A percentile compares a stretch with the other conserved stretches of the same genome.
Conservation (phyloP, 352 stramenopile species). For the Elongisporangium prolatum region DNA sequence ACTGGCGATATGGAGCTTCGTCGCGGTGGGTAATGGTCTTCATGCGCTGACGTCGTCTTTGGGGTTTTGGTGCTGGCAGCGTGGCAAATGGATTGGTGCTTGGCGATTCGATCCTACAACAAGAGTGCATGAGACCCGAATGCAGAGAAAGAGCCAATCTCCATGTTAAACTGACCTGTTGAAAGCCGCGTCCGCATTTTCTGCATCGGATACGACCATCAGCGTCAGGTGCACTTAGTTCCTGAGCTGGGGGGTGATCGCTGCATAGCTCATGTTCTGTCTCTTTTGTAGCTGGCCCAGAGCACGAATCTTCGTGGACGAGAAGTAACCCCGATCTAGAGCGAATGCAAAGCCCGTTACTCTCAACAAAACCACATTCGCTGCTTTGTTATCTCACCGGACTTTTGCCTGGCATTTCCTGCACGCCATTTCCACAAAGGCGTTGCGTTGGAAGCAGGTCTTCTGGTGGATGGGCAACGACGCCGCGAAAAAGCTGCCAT, state of each 20-base stretch:
- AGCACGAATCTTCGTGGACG: slow-evolving; percentile 17
- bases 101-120: slow-evolving; percentile 48
- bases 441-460: slow-evolving; percentile 58
- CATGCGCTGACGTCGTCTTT: slow-evolving; percentile 2
- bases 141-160: not conserved
- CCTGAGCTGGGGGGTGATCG: slow-evolving; percentile 1
- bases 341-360: not conserved
- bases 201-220: slow-evolving; percentile 57
- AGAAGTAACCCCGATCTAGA: slow-evolving; percentile 23
- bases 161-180: slow-evolving; percentile 8
- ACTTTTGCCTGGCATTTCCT: slow-evolving; percentile 26
- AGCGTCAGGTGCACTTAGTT: slow-evolving; percentile 33
- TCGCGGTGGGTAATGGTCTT: not conserved
- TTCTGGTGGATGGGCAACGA: slow-evolving; percentile 75
- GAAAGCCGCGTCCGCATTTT: slow-evolving; percentile 50
- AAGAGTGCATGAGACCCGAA: not conserved
- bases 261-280: not conserved
- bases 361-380: too few relatives aligned
- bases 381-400: slow-evolving; percentile 24
- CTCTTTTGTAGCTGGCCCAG: slow-evolving; percentile 2
- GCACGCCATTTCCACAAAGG: slow-evolving; percentile 46
- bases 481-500: slow-evolving; percentile 50
- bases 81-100: slow-evolving; percentile 63
- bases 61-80: not conserved
- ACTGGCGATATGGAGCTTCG: not conserved